Evolutionary conservation across 2,329 filamentous ascomycete species (phyloP), one percentile per base, ranked within the genome.

Genomic region (Didymella keratinophila): DNA sequence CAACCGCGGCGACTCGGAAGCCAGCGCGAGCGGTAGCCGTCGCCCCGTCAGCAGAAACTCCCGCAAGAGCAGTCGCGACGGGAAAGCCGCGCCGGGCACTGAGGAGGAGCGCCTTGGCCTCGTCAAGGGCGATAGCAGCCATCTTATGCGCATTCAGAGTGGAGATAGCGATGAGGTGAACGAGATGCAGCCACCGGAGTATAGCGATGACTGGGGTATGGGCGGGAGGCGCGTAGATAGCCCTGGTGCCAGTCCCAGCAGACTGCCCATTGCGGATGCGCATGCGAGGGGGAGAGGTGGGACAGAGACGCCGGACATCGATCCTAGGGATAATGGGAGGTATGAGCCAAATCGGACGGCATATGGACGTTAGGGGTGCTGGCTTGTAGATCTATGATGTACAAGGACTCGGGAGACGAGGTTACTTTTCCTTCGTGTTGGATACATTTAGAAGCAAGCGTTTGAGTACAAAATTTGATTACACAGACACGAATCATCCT

Each of bases 51-150:
- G 67, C 48, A 62, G 69, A 14, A 62, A 72, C 58, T 70, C 64
- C 60, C 64, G 71, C 54, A 69, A 74, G 73, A 71, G 65, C 72
- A 74, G 71, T 46, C 64, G 63, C 75, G 64, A 71, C 12, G 60
- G 60, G 67, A 52, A 72, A 69, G 61, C 74, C 71, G 86, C 86
- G 2, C 56, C 56, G 1, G 56, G 56, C 16, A 93, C 90, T 0
- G 93, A 96, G 73, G 93, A 97, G 78, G 93, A 96, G 77, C 82
- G 86, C 18, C 77, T 94, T 7, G 93, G 92, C 0, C 84, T 97
- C 4, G 92, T 96, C n/a, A 89, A 89, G 66, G 89, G 90, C 25
- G 89, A 92, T 71, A 83, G 81, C 3, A 50, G 62, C 12, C 62
- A 69, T 11, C 50, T 74, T 7, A 65, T 76, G 8, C 71, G 72